phyloP scores from a whole-genome alignment of 306 rosid species.

The Rosa rugosa region DNA sequence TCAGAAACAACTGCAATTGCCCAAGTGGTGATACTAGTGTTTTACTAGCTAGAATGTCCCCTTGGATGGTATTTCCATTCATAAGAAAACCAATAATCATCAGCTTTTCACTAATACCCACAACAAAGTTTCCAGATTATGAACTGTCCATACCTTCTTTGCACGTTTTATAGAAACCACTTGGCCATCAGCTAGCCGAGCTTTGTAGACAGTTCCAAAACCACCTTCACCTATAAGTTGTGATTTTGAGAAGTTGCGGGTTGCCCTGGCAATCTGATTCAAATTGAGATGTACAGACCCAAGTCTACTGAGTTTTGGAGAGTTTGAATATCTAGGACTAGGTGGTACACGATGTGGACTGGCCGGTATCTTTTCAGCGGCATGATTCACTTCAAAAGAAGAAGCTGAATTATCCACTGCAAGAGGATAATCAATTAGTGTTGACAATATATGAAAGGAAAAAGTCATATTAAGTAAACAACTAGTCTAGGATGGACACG shows the following conservation, averaged over 20 bases:
- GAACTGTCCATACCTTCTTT: constrained; percentile 55
- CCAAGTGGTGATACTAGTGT: background rate
- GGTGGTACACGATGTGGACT: constrained; percentile 84
- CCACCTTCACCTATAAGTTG: constrained; percentile 86
- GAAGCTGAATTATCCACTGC: constrained; percentile 57
- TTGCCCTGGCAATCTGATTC: constrained; percentile 71
- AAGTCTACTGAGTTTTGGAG: constrained; percentile 74
- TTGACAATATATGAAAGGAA: background rate
- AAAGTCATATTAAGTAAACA: background rate
- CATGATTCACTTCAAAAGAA: constrained; percentile 51
- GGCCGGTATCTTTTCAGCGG: constrained; percentile 55
- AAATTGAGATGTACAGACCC: constrained; percentile 72
- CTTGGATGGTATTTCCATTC: background rate
- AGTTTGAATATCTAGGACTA: constrained; percentile 77
- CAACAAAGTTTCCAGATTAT: background rate
- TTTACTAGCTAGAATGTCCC: background rate
- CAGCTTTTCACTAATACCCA: background rate
- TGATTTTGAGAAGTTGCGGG: constrained; percentile 76
- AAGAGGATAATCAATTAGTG: constrained; percentile 31
- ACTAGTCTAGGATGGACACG: background rate
- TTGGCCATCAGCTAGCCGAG: constrained; percentile 68
- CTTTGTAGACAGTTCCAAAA: constrained; percentile 94
- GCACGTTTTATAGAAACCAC: constrained; percentile 89
- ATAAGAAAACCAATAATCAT: background rate
- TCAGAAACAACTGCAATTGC: background rate